These are phyloP conservation scores for Alnus rubra DNA, from an alignment of 306 rosid species.

Conservation along the genomic window DNA sequence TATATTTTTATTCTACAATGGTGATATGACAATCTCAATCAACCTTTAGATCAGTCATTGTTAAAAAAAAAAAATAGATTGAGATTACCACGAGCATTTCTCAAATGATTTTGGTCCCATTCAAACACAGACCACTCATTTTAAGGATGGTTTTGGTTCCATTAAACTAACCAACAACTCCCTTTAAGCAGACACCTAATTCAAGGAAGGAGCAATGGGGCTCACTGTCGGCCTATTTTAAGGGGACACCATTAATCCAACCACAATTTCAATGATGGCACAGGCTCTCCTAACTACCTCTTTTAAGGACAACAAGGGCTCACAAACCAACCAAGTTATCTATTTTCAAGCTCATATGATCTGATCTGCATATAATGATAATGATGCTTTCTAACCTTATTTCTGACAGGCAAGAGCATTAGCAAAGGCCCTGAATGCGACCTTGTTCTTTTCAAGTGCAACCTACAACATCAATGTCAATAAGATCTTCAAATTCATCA, in stretches of 20 bases:
- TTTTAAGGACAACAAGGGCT: neutral
- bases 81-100: too few species aligned
- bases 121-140: neutral
- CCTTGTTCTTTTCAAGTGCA: conserved; percentile 92
- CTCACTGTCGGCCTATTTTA: neutral
- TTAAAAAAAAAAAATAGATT: too few species aligned
- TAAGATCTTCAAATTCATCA: conserved; percentile 94
- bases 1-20: too few species aligned
- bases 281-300: neutral
- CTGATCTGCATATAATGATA: conserved; percentile 8
- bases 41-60: too few species aligned
- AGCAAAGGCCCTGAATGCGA: conserved; percentile 85
- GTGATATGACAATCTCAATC: too few species aligned
- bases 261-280: neutral
- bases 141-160: neutral
- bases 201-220: neutral
- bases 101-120: neutral
- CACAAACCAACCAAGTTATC: conserved; percentile 15
- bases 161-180: neutral
- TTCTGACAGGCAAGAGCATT: conserved; percentile 79
- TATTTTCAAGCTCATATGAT: neutral
- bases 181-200: neutral
- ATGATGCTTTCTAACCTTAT: conserved; percentile 14
- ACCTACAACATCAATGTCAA: conserved; percentile 93
- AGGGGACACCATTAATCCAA: neutral